Percentiles rank a stretch among this genome's conserved stretches.
These are phyloP conservation scores for Globisporangium spinosum DNA, from an alignment of 352 stramenopile species.

Conservation along the genomic window DNA sequence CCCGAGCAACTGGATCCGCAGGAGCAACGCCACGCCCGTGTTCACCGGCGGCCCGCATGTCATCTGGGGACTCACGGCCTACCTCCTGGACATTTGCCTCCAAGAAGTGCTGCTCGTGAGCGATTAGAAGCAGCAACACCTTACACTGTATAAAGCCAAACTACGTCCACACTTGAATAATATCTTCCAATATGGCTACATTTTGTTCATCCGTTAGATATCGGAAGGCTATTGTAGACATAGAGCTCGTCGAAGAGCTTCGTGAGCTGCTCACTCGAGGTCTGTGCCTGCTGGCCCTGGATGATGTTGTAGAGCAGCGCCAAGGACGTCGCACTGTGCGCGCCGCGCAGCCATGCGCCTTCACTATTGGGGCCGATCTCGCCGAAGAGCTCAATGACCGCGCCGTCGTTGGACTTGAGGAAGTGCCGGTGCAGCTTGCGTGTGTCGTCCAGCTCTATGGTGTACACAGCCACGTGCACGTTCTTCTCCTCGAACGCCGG, in stretches of 20 bases:
- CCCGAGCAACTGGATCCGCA: slow-evolving; percentile 74
- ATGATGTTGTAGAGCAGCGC: slow-evolving; percentile 55
- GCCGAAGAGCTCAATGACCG: slow-evolving; percentile 86
- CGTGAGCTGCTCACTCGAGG: not conserved
- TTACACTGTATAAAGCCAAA: not conserved
- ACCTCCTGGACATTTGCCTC: slow-evolving; percentile 91
- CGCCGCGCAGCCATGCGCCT: slow-evolving; percentile 37
- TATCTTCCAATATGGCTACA: slow-evolving; percentile 2
- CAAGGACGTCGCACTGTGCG: slow-evolving; percentile 29
- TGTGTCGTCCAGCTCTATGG: slow-evolving; percentile 48
- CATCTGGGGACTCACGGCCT: slow-evolving; percentile 96
- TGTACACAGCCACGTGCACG: slow-evolving; percentile 82
- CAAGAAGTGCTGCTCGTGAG: slow-evolving; percentile 58
- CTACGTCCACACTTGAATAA: not conserved
- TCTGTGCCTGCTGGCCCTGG: slow-evolving; percentile 30
- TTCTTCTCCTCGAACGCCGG: slow-evolving; percentile 57
- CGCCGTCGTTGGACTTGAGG: slow-evolving; percentile 74
- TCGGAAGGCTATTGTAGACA: not conserved
- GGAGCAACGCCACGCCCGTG: slow-evolving; percentile 83
- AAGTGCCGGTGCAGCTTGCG: slow-evolving; percentile 85
- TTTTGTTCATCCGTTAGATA: not conserved
- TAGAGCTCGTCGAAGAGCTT: slow-evolving; percentile 14
- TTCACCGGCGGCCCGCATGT: slow-evolving; percentile 94
- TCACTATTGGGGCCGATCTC: slow-evolving; percentile 35
- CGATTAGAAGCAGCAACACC: not conserved